Base-by-base conservation (phyloP, 2,329 filamentous ascomycete species). In the Colletotrichum salicis region DNA sequence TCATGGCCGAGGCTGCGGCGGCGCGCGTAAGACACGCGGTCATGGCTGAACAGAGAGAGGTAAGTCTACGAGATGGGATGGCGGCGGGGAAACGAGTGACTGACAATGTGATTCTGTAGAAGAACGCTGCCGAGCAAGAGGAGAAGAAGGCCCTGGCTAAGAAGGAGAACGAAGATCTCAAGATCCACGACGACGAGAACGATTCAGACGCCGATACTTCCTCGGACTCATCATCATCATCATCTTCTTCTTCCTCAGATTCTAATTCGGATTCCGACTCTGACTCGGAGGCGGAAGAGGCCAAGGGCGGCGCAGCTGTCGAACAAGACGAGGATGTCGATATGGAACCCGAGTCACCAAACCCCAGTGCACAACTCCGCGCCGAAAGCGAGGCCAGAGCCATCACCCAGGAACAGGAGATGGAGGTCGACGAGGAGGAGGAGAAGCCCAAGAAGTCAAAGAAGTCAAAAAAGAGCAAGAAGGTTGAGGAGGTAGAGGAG, bases 1-100 rank as follows among this genome's bases (percentile, higher is more conserved):
- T 88, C 41, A 75, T 84, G 74, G 76, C 75, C 1, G 80, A 86
- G 68, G 82, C 85, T 0, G 80, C 83, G 72, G 81, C 79, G 68
- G 76, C 77, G 15, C 76, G 76, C 58, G 79, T 74, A 33, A 78
- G 74, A 24, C 76, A 78, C 35, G 77, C 78, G 52, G 61, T 73
- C 33, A 74, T 80, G 12, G 76, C 78, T 31, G 71, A 75, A 67
- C 35, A 74, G 68, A 76, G 74, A 60, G 74, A 72, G 27, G 79
- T 81, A 75, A 48, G 67, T 66, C 29, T 24, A 37, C 29, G 1
- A 3, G 1, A 29, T 56, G 3, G 5, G 45, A 37, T 37, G 4
- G 8, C 55, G 13, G 22, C 5, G 13, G 7, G 12, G 12, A n/a
- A 8, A 13, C 5, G 41, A 22, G 24, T 13, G 19, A 11, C 73